Percentiles rank a stretch among this genome's conserved stretches.
phyloP scores from a whole-genome alignment of 2,329 filamentous ascomycete species.

The Blumeria graminis region DNA sequence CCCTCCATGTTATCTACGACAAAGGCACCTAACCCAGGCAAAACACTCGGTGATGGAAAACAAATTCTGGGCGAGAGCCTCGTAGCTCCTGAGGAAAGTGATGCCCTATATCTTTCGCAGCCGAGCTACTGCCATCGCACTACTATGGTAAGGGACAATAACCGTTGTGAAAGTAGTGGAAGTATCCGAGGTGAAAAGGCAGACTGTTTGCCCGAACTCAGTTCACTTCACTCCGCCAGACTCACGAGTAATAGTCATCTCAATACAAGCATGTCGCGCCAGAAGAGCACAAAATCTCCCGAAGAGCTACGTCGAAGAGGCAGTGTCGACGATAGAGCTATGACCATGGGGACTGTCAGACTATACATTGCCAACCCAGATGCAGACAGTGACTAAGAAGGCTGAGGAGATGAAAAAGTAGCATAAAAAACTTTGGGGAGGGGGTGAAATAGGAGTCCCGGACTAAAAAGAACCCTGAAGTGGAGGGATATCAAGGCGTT shows the following conservation, averaged over 20 bases:
- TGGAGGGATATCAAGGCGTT: not conserved
- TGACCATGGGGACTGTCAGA: constrained; percentile 36
- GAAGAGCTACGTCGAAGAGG: constrained; percentile 54
- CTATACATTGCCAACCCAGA: constrained; percentile 77
- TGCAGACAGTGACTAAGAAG: constrained; percentile 13
- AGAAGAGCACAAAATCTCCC: constrained; percentile 40
- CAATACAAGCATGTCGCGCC: constrained; percentile 31
- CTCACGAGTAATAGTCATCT: constrained; percentile 33
- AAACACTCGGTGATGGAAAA: constrained; percentile 5
- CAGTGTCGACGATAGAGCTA: constrained; percentile 60
- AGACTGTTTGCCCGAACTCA: constrained; percentile 33
- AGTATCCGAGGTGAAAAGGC: constrained; percentile 23
- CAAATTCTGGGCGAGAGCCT: constrained; percentile 8
- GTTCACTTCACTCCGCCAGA: constrained; percentile 19
- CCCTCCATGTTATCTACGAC: constrained; percentile 15
- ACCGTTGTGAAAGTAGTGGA: constrained; percentile 12
- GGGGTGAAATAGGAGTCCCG: too few species aligned
- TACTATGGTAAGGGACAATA: constrained; percentile 9
- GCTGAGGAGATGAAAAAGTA: constrained; percentile 1
- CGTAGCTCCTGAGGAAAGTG: constrained; percentile 9
- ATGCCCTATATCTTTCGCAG: constrained; percentile 6
- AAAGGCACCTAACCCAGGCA: constrained; percentile 20
- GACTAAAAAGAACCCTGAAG: too few species aligned
- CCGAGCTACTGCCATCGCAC: constrained; percentile 10
- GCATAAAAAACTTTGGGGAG: constrained; percentile 5